phyloP scores from a whole-genome alignment of 2,329 filamentous ascomycete species.

The Davidsoniella virescens region DNA sequence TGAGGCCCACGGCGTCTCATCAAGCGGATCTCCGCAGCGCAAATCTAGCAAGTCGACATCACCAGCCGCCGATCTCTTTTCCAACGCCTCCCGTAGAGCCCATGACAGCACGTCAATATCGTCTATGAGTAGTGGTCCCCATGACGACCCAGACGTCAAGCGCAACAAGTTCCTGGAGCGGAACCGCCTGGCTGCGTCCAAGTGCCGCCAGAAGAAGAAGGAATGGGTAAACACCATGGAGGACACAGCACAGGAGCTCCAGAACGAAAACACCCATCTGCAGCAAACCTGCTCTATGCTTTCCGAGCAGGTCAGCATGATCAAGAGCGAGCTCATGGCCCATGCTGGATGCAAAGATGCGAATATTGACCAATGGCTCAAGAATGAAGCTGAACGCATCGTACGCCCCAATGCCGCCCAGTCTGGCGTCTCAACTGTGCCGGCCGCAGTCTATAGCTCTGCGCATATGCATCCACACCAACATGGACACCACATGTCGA shows the following conservation, averaged over 20 bases:
- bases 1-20: no score
- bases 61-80: no score
- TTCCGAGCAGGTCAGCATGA: conserved; percentile 27
- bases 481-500: conserved; percentile 2
- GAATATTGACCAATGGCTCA: conserved; percentile 37
- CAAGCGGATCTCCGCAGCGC: no score
- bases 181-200: conserved; percentile 57
- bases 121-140: background rate
- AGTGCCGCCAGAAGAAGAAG: conserved; percentile 54
- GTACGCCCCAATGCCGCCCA: conserved; percentile 20
- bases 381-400: conserved; percentile 34
- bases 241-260: conserved; percentile 27
- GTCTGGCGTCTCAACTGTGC: background rate
- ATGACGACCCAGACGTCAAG: background rate
- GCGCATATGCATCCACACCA: background rate
- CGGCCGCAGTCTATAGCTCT: background rate
- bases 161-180: conserved; percentile 43
- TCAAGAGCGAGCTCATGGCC: conserved; percentile 35
- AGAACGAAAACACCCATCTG: conserved; percentile 27
- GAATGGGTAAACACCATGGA: conserved; percentile 35
- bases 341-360: conserved; percentile 36
- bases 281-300: conserved; percentile 28
- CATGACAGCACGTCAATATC: background rate
- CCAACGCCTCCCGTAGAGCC: no score
- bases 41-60: no score